Percentiles rank a stretch among this genome's conserved stretches.
phyloP scores from a whole-genome alignment of 2,329 filamentous ascomycete genomes.

The Coniochaeta sp. region DNA sequence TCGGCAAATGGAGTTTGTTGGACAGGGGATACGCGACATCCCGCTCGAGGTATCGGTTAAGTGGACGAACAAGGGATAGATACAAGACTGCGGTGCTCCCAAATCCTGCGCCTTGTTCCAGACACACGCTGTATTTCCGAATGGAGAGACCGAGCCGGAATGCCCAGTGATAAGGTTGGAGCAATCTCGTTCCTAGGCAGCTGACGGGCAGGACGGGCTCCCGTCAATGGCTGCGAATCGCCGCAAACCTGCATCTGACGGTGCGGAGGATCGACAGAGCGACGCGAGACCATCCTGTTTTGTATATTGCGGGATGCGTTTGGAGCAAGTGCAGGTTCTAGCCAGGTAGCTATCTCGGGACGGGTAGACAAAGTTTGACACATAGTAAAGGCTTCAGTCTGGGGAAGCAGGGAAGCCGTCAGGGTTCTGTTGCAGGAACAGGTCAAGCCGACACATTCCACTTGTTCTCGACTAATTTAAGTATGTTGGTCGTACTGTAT shows the following conservation, averaged over 20 bases:
- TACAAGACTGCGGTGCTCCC: background rate
- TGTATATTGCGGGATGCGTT: background rate
- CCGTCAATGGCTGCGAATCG: background rate
- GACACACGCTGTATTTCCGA: background rate
- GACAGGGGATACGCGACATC: background rate
- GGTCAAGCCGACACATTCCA: background rate
- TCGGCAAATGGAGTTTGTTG: background rate
- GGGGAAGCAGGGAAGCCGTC: background rate
- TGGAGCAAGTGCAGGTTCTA: no score
- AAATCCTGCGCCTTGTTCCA: background rate
- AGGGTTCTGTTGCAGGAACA: background rate
- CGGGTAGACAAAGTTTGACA: background rate
- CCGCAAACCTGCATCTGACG: background rate
- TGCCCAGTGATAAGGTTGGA: background rate
- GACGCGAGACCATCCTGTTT: background rate
- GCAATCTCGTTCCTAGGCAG: background rate
- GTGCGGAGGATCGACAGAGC: background rate
- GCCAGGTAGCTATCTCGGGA: background rate
- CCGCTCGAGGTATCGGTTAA: background rate
- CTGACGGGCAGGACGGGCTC: background rate
- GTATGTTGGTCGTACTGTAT: no score
- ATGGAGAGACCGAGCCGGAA: background rate
- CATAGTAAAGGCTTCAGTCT: background rate
- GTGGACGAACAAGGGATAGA: background rate
- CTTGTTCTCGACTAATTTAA: no score